A percentile compares a stretch with the other conserved stretches of the same genome.
These are phyloP conservation scores for Carnegiea gigantea DNA, from an alignment of 179 eudicot species.

Conservation along the genomic window DNA sequence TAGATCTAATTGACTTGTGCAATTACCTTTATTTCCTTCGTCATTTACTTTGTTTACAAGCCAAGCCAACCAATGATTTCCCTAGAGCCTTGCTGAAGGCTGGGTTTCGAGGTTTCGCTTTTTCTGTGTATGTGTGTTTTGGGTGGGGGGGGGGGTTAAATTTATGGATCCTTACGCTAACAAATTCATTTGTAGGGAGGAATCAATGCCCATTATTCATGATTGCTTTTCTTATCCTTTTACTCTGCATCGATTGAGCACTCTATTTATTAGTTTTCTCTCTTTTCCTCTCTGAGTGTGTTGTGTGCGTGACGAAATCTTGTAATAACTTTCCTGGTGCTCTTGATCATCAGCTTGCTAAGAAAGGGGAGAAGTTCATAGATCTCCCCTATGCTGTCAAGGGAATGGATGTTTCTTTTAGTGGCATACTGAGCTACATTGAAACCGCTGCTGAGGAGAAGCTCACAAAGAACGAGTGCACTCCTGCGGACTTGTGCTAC, in stretches of 20 bases:
- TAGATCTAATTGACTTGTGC: background rate
- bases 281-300: background rate
- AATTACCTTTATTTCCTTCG: background rate
- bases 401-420: constrained; percentile 98
- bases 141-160: no score
- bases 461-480: constrained; percentile 82
- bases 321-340: background rate
- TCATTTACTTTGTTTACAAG: background rate
- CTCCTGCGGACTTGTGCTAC: constrained; percentile 91
- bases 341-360: constrained; percentile 61
- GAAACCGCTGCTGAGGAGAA: constrained; percentile 86
- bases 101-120: background rate
- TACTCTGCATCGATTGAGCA: no score
- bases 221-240: no score
- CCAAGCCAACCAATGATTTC: no score
- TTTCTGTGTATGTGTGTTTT: no score
- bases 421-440: constrained; percentile 88
- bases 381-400: constrained; percentile 95
- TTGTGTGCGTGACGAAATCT: background rate
- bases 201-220: no score
- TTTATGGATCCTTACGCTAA: no score
- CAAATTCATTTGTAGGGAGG: no score
- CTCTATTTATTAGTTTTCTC: background rate
- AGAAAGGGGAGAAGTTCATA: constrained; percentile 86
- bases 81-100: background rate